These are phyloP conservation scores for Ascochyta lentis DNA, from an alignment of 2,329 filamentous ascomycete species.

Conservation along the genomic window DNA sequence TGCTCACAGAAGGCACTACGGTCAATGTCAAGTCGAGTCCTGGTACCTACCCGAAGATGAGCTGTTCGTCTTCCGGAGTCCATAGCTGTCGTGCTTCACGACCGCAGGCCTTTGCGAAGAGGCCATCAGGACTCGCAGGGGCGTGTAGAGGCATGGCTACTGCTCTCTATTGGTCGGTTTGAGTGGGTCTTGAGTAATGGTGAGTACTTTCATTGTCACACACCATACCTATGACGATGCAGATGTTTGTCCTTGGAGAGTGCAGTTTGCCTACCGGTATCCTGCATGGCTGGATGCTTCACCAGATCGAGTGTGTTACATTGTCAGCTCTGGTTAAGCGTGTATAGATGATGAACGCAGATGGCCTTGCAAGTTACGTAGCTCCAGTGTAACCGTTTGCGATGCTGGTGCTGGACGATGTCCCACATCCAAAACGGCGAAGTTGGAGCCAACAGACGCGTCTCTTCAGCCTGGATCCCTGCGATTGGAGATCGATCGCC, in stretches of 20 bases:
- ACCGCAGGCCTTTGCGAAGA: background rate
- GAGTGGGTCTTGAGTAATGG: background rate
- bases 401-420: conserved; percentile 2
- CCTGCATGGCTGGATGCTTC: background rate
- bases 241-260: background rate
- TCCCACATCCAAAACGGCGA: conserved; percentile 2
- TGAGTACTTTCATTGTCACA: background rate
- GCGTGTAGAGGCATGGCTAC: background rate
- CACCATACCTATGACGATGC: background rate
- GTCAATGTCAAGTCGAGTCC: background rate
- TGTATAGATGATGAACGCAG: background rate
- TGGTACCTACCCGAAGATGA: background rate
- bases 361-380: background rate
- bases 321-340: background rate
- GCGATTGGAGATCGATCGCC: conserved; percentile 1
- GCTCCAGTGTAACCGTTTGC: conserved; percentile 6
- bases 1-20: conserved; percentile 1
- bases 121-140: background rate
- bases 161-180: background rate
- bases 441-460: conserved; percentile 2
- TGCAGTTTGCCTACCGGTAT: background rate
- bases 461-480: conserved; percentile 8
- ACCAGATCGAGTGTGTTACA: background rate
- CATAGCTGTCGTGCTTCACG: background rate
- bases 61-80: background rate